Evolutionary conservation across 2,329 filamentous ascomycete species (phyloP).

Genomic region (Trichoderma atrobrunneum): DNA sequence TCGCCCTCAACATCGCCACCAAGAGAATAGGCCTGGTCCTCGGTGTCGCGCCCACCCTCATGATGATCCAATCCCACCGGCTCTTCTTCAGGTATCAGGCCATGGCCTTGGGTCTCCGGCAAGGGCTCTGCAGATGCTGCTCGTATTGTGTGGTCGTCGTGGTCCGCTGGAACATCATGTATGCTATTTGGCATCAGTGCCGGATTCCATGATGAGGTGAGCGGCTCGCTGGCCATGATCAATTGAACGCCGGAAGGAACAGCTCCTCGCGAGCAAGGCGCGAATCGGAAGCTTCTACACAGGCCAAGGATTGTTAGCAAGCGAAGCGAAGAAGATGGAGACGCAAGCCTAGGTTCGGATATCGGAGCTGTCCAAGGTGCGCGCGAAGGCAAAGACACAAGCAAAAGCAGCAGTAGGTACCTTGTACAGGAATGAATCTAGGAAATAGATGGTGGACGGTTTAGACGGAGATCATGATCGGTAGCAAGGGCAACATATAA

Average conservation of each 20-base stretch:
- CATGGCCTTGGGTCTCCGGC: neutral
- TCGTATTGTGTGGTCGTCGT: constrained; percentile 15
- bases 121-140: constrained; percentile 11
- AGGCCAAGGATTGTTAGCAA: neutral
- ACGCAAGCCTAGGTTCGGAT: neutral
- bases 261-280: constrained; percentile 7
- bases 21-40: constrained; percentile 25
- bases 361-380: neutral
- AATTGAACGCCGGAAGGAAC: constrained; percentile 19
- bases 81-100: neutral
- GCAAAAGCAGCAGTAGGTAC: neutral
- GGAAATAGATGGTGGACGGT: neutral
- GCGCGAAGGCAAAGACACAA: neutral
- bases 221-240: constrained; percentile 38
- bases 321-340: neutral
- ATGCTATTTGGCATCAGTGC: constrained; percentile 38
- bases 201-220: constrained; percentile 41
- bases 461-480: constrained; percentile 23
- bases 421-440: constrained; percentile 23
- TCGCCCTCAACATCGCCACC: constrained; percentile 26
- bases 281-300: constrained; percentile 2
- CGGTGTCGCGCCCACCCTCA: constrained; percentile 12
- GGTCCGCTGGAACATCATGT: constrained; percentile 24
- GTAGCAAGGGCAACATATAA: constrained; percentile 22
- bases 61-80: neutral